phyloP scores from a whole-genome alignment of 2,329 filamentous ascomycete species.

The Penicillium sp. region DNA sequence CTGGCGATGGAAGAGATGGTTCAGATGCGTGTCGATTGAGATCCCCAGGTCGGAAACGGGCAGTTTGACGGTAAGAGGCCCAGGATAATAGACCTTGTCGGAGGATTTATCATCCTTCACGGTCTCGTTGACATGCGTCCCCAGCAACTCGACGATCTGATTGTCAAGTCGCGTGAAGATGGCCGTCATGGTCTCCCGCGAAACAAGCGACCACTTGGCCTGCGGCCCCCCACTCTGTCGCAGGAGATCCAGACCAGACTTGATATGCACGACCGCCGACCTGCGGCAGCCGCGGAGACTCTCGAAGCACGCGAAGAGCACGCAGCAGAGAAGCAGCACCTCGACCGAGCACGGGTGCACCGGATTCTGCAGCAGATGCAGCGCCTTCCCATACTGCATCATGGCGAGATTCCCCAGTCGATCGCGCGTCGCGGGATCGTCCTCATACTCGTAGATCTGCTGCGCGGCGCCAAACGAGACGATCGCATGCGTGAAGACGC shows the following conservation, averaged over 20 bases:
- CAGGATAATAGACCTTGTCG: not conserved
- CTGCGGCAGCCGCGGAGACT: conserved; percentile 3
- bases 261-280: conserved; percentile 13
- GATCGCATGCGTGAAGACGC: not conserved
- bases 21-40: not conserved
- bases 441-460: not conserved
- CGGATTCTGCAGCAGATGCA: not conserved
- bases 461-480: not conserved
- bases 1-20: not conserved
- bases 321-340: not conserved
- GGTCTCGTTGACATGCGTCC: not conserved
- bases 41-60: no score
- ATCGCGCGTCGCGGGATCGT: no score
- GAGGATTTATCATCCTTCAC: not conserved
- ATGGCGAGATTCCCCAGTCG: not conserved
- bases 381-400: not conserved
- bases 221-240: not conserved
- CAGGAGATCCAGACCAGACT: conserved; percentile 4
- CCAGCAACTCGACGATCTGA: not conserved
- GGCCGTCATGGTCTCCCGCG: not conserved
- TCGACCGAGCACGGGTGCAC: not conserved
- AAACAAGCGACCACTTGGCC: not conserved
- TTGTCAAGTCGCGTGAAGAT: not conserved
- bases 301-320: conserved; percentile 10
- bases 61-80: not conserved